Percentiles rank a stretch among this genome's conserved stretches.
These are phyloP conservation scores for Aphanomyces euteiches DNA, from an alignment of 352 stramenopile genomes.

Conservation along the genomic window DNA sequence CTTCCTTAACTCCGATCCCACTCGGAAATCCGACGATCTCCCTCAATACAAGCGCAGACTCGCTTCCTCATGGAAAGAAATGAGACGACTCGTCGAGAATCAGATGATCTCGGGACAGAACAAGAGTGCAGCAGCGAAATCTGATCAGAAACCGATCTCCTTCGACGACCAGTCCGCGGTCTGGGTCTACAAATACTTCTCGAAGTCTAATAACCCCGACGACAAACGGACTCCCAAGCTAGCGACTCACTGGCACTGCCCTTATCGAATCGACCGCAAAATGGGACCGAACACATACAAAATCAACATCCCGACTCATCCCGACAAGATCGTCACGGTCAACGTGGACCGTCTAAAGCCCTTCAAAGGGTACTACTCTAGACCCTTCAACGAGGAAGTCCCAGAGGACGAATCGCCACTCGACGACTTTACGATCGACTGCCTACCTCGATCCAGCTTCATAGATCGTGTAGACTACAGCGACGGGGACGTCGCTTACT, in stretches of 20 bases:
- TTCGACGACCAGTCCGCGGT: not conserved
- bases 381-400: constrained; percentile 12
- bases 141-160: not conserved
- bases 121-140: not conserved
- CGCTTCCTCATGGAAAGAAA: not conserved
- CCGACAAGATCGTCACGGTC: constrained; percentile 4
- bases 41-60: constrained; percentile 6
- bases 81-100: not conserved
- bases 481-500: not conserved
- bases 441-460: not conserved
- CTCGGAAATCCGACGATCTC: not conserved
- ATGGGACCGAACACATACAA: constrained; percentile 10
- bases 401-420: not conserved
- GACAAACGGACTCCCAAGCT: constrained; percentile 6
- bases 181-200: constrained; percentile 15
- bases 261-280: not conserved
- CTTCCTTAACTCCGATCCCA: not conserved
- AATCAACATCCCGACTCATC: not conserved
- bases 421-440: constrained; percentile 3
- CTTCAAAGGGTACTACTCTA: not conserved
- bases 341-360: constrained; percentile 16
- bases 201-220: not conserved
- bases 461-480: not conserved
- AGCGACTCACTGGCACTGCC: not conserved
- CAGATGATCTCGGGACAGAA: not conserved